Base-by-base conservation (phyloP, 176 grass and related monocot genomes). In the Carex cristatella region DNA sequence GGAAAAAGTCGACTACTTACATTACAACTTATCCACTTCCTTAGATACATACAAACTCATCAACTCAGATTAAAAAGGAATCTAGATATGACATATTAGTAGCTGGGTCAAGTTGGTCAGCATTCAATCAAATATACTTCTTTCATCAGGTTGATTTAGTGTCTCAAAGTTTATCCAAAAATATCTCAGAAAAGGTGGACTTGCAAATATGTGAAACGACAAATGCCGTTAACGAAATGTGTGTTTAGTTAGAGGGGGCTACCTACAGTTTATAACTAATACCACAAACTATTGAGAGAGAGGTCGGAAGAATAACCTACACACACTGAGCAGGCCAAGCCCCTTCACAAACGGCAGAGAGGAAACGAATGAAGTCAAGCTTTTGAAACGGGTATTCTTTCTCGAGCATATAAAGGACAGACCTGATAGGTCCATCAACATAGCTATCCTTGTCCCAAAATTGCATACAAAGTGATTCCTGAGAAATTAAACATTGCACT, bases 401-500 rank as follows among this genome's bases (percentile, higher is more conserved):
- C 85, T 93, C 93, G 56, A 98, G 49, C 88, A 90, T 93, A 80
- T 88, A 89, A 82, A 98, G 92, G 86, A 98, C 32, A 84, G 95
- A 98, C 82, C 95, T 89, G 62, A 94, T 93, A 77, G 95, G 95
- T 67, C 88, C 88, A 91, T 98, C 95, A 66, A 94, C 87, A 83
- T 91, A 98, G 75, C 93, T 92, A 77, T 93, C 83, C 86, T 90
- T 94, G 78, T 98, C 95, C 95, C 95, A 98, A 84, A 98, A 98
- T 86, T 98, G 95, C 86, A 93, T 86, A 33, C 89, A 94, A 57
- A 98, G 88, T 74, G 91, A 93, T 90, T 98, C 95, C 95, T 94
- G 86, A 42, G 89, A 84, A 81, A 76, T 86, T 73, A 74, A 86
- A 80, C 13, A 65, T 65, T 74, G 63, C 46, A 66, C 69, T 38